Percentiles rank a stretch among this genome's conserved stretches.
Evolutionary conservation across 2,329 filamentous ascomycete genomes (phyloP).

Genomic region (Teratosphaeria epicoccoides): DNA sequence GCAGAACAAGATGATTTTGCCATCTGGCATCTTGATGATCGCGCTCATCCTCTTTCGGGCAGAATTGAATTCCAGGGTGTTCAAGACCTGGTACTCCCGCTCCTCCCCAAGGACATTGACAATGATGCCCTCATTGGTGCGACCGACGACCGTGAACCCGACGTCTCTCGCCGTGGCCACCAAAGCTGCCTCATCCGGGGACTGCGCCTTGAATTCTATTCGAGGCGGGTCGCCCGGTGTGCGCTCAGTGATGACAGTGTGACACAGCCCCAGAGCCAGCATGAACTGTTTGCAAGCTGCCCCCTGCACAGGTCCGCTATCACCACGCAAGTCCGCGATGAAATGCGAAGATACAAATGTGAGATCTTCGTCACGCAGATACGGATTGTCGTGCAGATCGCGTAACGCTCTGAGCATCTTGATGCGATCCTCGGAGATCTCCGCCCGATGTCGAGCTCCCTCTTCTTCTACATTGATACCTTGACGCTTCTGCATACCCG

Average conservation of each 20-base stretch:
- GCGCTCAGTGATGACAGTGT: constrained; percentile 87
- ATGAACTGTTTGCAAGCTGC: constrained; percentile 80
- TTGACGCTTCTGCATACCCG: constrained; percentile 86
- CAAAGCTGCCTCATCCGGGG: constrained; percentile 87
- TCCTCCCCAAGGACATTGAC: constrained; percentile 83
- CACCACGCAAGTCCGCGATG: constrained; percentile 68
- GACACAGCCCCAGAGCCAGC: constrained; percentile 88
- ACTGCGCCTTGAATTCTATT: constrained; percentile 94
- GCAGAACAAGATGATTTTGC: constrained; percentile 81
- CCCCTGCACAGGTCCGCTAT: constrained; percentile 65
- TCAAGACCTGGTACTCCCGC: constrained; percentile 73
- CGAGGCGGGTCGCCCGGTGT: constrained; percentile 80
- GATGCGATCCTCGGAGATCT: constrained; percentile 69
- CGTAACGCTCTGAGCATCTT: constrained; percentile 64
- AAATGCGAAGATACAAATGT: constrained; percentile 91
- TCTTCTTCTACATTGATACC: constrained; percentile 81
- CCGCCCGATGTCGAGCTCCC: constrained; percentile 55
- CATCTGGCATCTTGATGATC: constrained; percentile 88
- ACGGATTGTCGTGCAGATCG: constrained; percentile 76
- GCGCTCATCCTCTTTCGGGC: constrained; percentile 96
- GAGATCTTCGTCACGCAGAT: constrained; percentile 76
- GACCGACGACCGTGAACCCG: constrained; percentile 84
- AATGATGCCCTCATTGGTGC: constrained; percentile 67
- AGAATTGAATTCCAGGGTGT: constrained; percentile 95
- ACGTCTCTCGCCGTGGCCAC: constrained; percentile 91